phyloP scores from a whole-genome alignment of 2,329 filamentous ascomycete species.

The Aspergillus aculeatus region DNA sequence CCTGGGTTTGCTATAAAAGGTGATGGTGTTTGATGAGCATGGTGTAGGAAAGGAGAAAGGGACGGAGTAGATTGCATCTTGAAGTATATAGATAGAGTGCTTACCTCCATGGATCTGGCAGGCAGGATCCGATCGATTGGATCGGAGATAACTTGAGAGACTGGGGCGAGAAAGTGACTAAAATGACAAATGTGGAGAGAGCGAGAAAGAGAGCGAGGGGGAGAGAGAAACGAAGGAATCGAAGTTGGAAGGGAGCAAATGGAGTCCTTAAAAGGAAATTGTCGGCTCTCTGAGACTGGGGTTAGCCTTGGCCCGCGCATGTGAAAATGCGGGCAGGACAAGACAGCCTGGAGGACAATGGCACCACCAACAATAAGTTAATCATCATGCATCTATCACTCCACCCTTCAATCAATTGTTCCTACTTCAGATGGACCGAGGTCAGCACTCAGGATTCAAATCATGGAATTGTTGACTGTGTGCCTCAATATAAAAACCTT shows the following conservation, averaged over 20 bases:
- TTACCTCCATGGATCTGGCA: conserved; percentile 15
- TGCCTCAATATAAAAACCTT: too few species aligned
- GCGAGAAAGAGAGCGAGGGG: background rate
- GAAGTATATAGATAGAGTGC: background rate
- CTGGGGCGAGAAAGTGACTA: background rate
- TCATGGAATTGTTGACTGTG: too few species aligned
- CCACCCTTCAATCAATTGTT: background rate
- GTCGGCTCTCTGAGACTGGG: background rate
- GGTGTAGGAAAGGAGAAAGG: background rate
- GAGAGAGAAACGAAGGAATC: background rate
- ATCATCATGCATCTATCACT: too few species aligned
- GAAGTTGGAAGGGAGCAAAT: background rate
- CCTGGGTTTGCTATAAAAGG: conserved; percentile 3
- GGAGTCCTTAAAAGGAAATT: background rate
- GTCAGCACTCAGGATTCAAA: background rate
- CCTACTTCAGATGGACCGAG: background rate
- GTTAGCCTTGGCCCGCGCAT: conserved; percentile 9
- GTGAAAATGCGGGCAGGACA: conserved; percentile 15
- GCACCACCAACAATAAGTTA: background rate
- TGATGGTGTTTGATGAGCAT: background rate
- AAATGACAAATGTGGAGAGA: background rate
- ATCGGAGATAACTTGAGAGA: background rate
- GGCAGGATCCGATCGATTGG: background rate
- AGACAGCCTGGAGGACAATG: background rate
- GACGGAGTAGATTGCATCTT: background rate